These are phyloP conservation scores for Annona squamosa DNA, from an alignment of 164 flowering plant species.

Conservation along the genomic window DNA sequence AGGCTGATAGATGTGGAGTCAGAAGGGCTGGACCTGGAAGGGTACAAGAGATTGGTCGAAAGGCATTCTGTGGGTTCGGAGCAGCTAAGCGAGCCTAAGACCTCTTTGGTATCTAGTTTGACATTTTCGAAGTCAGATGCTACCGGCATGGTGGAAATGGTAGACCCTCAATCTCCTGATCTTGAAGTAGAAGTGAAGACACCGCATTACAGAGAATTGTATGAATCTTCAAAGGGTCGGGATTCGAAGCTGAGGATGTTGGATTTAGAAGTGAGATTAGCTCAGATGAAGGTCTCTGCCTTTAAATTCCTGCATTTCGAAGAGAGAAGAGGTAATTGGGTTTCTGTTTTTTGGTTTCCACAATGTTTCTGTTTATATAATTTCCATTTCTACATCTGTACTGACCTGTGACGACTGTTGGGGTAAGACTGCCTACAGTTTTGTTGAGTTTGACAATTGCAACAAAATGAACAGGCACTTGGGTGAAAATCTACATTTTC, in stretches of 20 bases:
- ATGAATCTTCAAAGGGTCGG: constrained; percentile 1
- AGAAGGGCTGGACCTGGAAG: constrained; percentile 7
- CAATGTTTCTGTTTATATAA: too few species aligned
- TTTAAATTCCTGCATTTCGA: constrained; percentile 4
- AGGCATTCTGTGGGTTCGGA: background rate
- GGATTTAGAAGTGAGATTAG: constrained; percentile 29
- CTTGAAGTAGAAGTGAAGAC: background rate
- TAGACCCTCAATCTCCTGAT: constrained; percentile 14
- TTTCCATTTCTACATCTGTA: background rate
- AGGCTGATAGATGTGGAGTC: background rate
- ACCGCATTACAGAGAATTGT: background rate
- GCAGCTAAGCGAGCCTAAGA: background rate
- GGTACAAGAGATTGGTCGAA: constrained; percentile 4
- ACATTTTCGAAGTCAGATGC: background rate
- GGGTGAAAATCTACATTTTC: too few species aligned
- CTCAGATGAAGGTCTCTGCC: constrained; percentile 18
- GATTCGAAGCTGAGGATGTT: constrained; percentile 14
- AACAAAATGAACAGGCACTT: too few species aligned
- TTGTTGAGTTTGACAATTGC: too few species aligned
- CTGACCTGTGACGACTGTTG: too few species aligned
- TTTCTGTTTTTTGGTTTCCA: too few species aligned
- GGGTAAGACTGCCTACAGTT: too few species aligned
- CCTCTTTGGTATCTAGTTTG: background rate
- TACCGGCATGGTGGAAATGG: constrained; percentile 20
- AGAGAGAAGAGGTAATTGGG: background rate